Conservation (phyloP, 1,139 yeast species). For the Pichiaceae sp. region DNA sequence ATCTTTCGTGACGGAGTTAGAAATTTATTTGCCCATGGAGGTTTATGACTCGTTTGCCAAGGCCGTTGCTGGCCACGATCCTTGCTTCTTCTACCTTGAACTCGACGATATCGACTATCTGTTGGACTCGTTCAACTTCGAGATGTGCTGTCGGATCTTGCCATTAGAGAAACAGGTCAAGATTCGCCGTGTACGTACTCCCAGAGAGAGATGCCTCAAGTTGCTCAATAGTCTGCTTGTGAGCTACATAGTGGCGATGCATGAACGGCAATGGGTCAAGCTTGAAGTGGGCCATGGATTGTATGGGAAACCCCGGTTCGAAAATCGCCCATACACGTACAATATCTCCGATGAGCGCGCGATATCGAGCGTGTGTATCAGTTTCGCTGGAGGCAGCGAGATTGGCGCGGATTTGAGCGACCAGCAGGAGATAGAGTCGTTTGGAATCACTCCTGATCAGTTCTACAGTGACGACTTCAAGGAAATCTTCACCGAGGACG, state of each 20-base stretch:
- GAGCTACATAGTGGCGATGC: constrained; percentile 12
- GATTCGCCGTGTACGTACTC: constrained; percentile 15
- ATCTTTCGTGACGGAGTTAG: neutral
- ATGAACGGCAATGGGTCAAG: constrained; percentile 4
- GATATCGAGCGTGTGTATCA: constrained; percentile 36
- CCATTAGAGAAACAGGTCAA: constrained; percentile 13
- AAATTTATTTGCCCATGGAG: no score
- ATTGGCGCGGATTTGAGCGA: constrained; percentile 63
- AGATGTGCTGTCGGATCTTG: constrained; percentile 16
- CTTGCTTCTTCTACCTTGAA: neutral
- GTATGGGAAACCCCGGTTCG: constrained; percentile 34
- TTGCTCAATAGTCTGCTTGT: constrained; percentile 18
- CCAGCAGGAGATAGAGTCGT: constrained; percentile 32
- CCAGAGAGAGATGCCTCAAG: constrained; percentile 11
- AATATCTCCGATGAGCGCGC: constrained; percentile 54
- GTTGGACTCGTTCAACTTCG: constrained; percentile 21
- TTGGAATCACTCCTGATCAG: constrained; percentile 21
- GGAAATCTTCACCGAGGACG: constrained; percentile 40
- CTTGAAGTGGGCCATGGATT: constrained; percentile 18
- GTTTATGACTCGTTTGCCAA: no score
- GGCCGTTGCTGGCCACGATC: no score
- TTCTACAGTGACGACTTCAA: constrained; percentile 31
- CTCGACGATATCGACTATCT: neutral
- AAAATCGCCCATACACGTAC: constrained; percentile 26
- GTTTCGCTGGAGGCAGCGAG: constrained; percentile 21